Evolutionary conservation across 306 rosid species (phyloP).

Genomic region (Pyrus communis): DNA sequence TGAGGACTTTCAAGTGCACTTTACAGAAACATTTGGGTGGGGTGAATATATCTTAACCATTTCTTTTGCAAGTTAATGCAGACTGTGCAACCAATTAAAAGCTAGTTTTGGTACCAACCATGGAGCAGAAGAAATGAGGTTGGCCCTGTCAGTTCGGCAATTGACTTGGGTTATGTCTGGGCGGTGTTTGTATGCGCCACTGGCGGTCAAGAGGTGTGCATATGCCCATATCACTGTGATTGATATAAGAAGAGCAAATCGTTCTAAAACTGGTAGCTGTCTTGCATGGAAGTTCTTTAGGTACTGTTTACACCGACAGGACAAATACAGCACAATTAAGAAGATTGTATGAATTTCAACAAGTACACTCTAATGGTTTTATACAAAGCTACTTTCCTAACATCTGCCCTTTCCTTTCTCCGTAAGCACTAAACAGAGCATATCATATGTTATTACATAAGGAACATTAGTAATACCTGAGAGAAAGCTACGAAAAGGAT

Average conservation of each 20-base stretch:
- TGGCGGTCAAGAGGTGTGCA: conserved; percentile 92
- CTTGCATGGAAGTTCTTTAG: conserved; percentile 68
- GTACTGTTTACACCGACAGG: conserved; percentile 46
- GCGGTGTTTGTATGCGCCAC: conserved; percentile 91
- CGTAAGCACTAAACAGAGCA: neutral
- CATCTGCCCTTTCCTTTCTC: neutral
- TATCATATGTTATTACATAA: neutral
- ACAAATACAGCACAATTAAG: conserved; percentile 10
- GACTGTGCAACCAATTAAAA: neutral
- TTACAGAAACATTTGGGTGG: neutral
- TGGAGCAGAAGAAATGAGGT: conserved; percentile 95
- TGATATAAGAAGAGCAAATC: conserved; percentile 85
- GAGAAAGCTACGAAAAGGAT: conserved; percentile 71
- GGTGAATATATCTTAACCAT: neutral
- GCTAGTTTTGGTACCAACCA: conserved; percentile 48
- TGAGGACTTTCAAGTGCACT: neutral
- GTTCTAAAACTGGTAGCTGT: conserved; percentile 67
- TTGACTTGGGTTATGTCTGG: conserved; percentile 66
- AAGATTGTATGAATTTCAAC: neutral
- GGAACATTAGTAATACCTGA: conserved; percentile 45
- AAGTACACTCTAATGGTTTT: neutral
- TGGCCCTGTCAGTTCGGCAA: conserved; percentile 80
- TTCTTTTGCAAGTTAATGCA: neutral
- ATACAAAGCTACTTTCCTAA: neutral
- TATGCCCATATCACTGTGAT: conserved; percentile 93